Base-by-base conservation (phyloP, 169 alveolate genomes). In the Plasmodium malariae region DNA sequence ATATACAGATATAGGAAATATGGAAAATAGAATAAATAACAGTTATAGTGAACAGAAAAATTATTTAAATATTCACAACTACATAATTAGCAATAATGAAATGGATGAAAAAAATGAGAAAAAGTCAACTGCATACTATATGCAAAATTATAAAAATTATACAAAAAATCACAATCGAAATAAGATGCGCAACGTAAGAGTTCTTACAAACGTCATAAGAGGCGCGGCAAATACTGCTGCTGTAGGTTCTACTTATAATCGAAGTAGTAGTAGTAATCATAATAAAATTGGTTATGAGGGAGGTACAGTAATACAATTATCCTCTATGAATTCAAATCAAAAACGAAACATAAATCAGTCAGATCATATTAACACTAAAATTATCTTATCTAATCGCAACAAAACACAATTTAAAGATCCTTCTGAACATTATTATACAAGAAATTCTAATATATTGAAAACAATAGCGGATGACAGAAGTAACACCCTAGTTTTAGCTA, bases 401-500 rank as follows among this genome's bases (percentile, higher is more conserved):
- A 49, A 68, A 45, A 49, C 67, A 48, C 1, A 36, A 11, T 34
- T 45, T 11, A 71, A 57, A 7, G 67, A 12, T 21, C 26, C 40
- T 71, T 37, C 24, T 49, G 67, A 24, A 7, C 7, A 21, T n/a
- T 36, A 17, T 34, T 4, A 34, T 32, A n/a, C 19, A n/a, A 30
- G 2, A 71, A 71, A 37, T 48, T 21, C 7, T 4, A 45, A 14
- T 1, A 32, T 26, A 12, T 14, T 5, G 37, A 12, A 21, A 0
- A 54, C 63, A 54, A n/a, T 7, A 28, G 72, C 51, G 12, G 24
- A 24, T 3, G 63, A 34, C 60, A 74, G 40, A 74, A 26, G 17
- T 26, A 59, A 34, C 19, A 26, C 5, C 37, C 34, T 45, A 74
- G 43, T 12, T 26, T 4, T 37, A 24, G 74, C 17, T 24, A 59